phyloP scores from a whole-genome alignment of 1,284 basidiomycete genomes.

The Fomitopsis palustris region DNA sequence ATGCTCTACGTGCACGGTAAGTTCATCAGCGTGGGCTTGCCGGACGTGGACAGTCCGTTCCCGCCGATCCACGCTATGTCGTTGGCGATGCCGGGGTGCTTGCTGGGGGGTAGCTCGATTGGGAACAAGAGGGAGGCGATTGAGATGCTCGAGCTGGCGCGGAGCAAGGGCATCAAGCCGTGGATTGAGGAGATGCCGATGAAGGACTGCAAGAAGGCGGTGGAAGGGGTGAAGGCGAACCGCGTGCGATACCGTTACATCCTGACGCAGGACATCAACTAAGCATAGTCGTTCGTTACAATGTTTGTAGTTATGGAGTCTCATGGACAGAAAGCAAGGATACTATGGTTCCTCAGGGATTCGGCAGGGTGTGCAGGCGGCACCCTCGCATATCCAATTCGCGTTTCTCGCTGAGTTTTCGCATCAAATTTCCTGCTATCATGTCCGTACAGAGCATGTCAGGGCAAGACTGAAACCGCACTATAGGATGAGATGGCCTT shows the following conservation, averaged over 20 bases:
- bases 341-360: no score
- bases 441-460: no score
- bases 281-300: background rate
- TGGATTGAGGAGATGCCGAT: conserved; percentile 55
- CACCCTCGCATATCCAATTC: no score
- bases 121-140: conserved; percentile 62
- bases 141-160: conserved; percentile 59
- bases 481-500: no score
- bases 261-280: conserved; percentile 35
- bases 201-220: conserved; percentile 53
- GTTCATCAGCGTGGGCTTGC: conserved; percentile 53
- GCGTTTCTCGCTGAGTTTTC: no score
- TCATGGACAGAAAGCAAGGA: no score
- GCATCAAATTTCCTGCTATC: no score
- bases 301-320: no score
- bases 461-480: no score
- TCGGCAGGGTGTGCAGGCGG: no score
- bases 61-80: conserved; percentile 35
- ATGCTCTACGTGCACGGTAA: conserved; percentile 50
- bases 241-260: conserved; percentile 52
- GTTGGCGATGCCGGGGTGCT: conserved; percentile 37
- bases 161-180: conserved; percentile 49
- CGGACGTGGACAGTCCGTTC: conserved; percentile 37
- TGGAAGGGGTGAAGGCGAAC: conserved; percentile 50
- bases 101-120: conserved; percentile 45